phyloP scores from a whole-genome alignment of 345 rosid species.

The Pugionium dolabratum region DNA sequence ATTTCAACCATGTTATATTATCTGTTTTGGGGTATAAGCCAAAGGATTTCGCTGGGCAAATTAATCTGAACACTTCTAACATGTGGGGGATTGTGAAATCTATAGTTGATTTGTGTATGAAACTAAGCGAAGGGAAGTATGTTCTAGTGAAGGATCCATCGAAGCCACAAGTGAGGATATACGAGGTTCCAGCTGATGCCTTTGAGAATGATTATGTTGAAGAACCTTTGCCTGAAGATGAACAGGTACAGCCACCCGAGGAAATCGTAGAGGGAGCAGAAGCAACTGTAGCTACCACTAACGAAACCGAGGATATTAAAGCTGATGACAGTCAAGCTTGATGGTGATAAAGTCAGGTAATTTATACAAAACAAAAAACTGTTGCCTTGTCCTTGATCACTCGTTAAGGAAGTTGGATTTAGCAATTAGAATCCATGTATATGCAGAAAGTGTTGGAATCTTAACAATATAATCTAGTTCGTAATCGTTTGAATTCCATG shows the following conservation, averaged over 20 bases:
- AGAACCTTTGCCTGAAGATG: slow-evolving; percentile 67
- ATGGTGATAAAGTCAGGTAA: slow-evolving; percentile 41
- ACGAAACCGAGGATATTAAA: slow-evolving; percentile 56
- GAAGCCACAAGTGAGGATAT: slow-evolving; percentile 91
- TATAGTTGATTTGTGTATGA: slow-evolving; percentile 92
- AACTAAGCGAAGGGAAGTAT: slow-evolving; percentile 48
- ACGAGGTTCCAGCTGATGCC: slow-evolving; percentile 96
- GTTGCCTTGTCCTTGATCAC: neutral
- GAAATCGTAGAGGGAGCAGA: slow-evolving; percentile 56
- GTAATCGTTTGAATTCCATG: too few species aligned
- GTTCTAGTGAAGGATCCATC: slow-evolving; percentile 93
- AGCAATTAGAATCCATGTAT: neutral
- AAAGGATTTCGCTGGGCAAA: slow-evolving; percentile 83
- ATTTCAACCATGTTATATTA: slow-evolving; percentile 87
- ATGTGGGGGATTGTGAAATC: slow-evolving; percentile 99
- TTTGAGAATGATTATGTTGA: slow-evolving; percentile 96
- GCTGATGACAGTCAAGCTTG: slow-evolving; percentile 48
- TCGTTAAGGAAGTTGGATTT: neutral
- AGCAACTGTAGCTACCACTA: slow-evolving; percentile 46
- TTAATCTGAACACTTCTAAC: slow-evolving; percentile 76
- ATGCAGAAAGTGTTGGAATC: too few species aligned
- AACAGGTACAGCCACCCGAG: slow-evolving; percentile 63
- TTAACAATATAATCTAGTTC: too few species aligned
- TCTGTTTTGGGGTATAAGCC: slow-evolving; percentile 93
- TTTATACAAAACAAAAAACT: neutral